Percentiles rank a stretch among this genome's conserved stretches.
These are phyloP conservation scores for Solanum chilense DNA, from an alignment of 257 asterid species.

Conservation along the genomic window DNA sequence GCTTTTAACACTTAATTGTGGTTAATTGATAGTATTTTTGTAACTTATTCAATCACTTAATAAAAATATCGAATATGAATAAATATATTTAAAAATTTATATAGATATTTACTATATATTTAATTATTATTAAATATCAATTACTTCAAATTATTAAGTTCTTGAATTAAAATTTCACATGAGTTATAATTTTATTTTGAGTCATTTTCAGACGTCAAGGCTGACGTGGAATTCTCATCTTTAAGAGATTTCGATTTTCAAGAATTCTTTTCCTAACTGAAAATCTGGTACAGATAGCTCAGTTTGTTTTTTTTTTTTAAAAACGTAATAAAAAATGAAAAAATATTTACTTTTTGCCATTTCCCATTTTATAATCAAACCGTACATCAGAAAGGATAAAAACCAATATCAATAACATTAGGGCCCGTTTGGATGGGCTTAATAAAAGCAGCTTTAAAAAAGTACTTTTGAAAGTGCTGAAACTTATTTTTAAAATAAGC, in stretches of 20 bases:
- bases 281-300: neutral
- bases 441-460: too few relatives aligned
- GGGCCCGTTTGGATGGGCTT: too few relatives aligned
- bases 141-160: too few relatives aligned
- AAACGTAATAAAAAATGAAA: neutral
- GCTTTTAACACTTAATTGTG: neutral
- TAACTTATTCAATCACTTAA: neutral
- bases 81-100: too few relatives aligned
- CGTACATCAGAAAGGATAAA: neutral
- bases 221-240: neutral
- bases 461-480: too few relatives aligned
- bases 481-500: too few relatives aligned
- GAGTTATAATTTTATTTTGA: neutral
- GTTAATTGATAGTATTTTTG: neutral
- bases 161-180: neutral
- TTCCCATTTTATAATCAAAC: neutral
- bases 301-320: too few relatives aligned
- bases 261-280: neutral
- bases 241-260: neutral
- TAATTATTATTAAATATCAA: too few relatives aligned
- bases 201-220: neutral
- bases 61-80: neutral
- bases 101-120: neutral
- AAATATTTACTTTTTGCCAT: neutral
- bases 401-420: neutral